A percentile compares a stretch with the other conserved stretches of the same genome.
Evolutionary conservation across 805 yeast species (phyloP).

Genomic region (Candida silvatica): DNA sequence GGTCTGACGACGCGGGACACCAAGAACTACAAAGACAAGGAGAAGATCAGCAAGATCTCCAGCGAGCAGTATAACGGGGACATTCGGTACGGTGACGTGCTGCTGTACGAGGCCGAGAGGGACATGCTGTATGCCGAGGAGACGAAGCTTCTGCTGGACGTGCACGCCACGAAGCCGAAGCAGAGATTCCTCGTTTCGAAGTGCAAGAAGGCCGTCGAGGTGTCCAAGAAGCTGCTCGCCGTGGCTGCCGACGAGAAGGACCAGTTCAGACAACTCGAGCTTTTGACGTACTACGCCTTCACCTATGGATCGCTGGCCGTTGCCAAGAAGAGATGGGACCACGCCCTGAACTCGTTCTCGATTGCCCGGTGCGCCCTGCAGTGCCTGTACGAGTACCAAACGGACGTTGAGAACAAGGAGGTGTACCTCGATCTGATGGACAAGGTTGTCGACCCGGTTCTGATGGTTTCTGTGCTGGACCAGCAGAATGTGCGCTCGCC

Average conservation of each 20-base stretch:
- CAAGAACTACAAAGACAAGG: constrained; percentile 44
- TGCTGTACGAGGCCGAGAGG: constrained; percentile 70
- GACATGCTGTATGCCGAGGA: constrained; percentile 65
- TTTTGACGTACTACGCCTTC: constrained; percentile 27
- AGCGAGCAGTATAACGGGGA: constrained; percentile 43
- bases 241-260: constrained; percentile 32
- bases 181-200: constrained; percentile 54
- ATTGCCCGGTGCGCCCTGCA: constrained; percentile 56
- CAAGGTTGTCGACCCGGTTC: constrained; percentile 56
- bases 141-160: constrained; percentile 44
- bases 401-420: constrained; percentile 20
- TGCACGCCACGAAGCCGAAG: constrained; percentile 36
- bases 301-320: constrained; percentile 34
- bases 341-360: constrained; percentile 44
- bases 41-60: constrained; percentile 36
- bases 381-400: constrained; percentile 32
- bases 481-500: constrained; percentile 8
- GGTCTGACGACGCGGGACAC: constrained; percentile 60
- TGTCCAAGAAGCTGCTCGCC: constrained; percentile 33
- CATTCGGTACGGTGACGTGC: constrained; percentile 43
- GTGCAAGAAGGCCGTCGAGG: constrained; percentile 52
- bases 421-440: constrained; percentile 49
- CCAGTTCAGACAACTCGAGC: constrained; percentile 23
- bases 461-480: constrained; percentile 28
- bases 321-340: constrained; percentile 45